phyloP scores from a whole-genome alignment of 2,329 filamentous ascomycete genomes.

The Davidsoniella australis region DNA sequence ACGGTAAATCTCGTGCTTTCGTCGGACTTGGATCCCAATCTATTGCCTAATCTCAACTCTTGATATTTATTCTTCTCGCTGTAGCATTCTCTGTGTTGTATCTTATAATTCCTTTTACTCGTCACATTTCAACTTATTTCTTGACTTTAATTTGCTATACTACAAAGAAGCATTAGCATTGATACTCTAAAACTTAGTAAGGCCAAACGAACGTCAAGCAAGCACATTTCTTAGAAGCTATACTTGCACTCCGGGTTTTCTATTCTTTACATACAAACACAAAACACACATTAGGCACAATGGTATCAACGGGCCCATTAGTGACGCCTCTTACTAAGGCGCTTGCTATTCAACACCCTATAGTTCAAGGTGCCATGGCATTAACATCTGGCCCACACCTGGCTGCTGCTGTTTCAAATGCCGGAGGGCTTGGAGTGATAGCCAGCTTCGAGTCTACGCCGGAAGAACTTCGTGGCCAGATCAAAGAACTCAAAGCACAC shows the following conservation, averaged over 20 bases:
- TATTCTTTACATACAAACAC: background rate
- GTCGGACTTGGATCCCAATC: no score
- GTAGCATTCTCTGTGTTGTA: no score
- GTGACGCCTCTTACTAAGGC: constrained; percentile 63
- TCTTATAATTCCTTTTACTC: no score
- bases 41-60: no score
- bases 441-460: constrained; percentile 58
- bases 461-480: constrained; percentile 57
- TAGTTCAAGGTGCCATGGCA: constrained; percentile 90
- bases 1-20: no score
- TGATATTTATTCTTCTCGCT: no score
- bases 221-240: no score
- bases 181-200: no score
- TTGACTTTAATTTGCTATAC: no score
- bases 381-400: constrained; percentile 62
- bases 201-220: no score
- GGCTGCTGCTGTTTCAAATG: constrained; percentile 75
- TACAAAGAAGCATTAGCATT: no score
- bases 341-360: constrained; percentile 70
- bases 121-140: no score
- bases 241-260: background rate
- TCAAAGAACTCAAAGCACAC: constrained; percentile 68
- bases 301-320: constrained; percentile 31
- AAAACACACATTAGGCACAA: background rate
- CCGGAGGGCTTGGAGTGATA: constrained; percentile 66